Conservation (phyloP, 2,329 filamentous ascomycete species). For the Chaetomiaceae sp. region DNA sequence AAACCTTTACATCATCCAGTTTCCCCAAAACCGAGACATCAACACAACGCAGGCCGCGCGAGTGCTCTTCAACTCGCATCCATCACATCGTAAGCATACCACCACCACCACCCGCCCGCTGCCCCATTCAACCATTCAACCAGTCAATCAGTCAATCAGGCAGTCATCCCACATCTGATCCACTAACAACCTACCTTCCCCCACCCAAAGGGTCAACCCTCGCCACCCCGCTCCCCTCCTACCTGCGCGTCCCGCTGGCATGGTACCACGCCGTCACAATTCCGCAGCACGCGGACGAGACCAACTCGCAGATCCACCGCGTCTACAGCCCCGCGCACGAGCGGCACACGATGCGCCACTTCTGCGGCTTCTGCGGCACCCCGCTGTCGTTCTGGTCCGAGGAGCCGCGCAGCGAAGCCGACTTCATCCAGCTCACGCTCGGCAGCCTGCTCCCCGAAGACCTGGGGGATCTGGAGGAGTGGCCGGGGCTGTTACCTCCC, state of each 20-base stretch:
- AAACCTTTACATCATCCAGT: conserved; percentile 71
- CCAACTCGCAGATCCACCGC: conserved; percentile 60
- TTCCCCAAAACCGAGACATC: conserved; percentile 54
- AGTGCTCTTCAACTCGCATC: conserved; percentile 67
- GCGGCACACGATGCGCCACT: conserved; percentile 63
- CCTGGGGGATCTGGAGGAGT: conserved; percentile 65
- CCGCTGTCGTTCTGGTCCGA: conserved; percentile 82
- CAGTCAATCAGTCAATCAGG: too few relatives aligned
- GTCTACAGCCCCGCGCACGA: conserved; percentile 57
- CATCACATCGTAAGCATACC: conserved; percentile 61
- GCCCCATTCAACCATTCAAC: too few relatives aligned
- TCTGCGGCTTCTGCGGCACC: conserved; percentile 90
- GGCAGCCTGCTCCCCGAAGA: conserved; percentile 70
- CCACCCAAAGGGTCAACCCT: conserved; percentile 49
- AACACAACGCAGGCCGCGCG: conserved; percentile 48
- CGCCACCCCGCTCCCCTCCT: conserved; percentile 67
- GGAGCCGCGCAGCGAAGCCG: conserved; percentile 62
- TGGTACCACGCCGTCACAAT: conserved; percentile 77
- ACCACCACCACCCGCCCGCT: conserved; percentile 24
- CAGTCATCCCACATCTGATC: too few relatives aligned
- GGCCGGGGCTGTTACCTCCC: conserved; percentile 67
- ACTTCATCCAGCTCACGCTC: conserved; percentile 77
- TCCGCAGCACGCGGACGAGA: conserved; percentile 75
- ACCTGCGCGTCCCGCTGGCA: conserved; percentile 73
- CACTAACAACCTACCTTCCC: not conserved